A percentile compares a stretch with the other conserved stretches of the same genome.
These are phyloP conservation scores for Hyphodiscus sp. DNA, from an alignment of 2,329 filamentous ascomycete species.

Conservation along the genomic window DNA sequence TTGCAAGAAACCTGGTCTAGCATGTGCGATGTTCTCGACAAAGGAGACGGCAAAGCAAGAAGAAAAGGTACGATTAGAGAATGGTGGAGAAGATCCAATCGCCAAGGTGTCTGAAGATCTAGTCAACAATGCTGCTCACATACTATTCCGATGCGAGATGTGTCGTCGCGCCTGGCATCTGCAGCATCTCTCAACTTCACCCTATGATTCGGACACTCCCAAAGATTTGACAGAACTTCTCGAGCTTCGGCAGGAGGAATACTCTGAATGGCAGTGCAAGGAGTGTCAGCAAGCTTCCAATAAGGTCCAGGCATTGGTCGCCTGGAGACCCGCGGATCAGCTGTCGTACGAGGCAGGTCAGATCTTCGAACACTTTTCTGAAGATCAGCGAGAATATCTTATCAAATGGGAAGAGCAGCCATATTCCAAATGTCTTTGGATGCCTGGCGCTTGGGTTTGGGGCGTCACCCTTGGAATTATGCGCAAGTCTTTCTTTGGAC, in stretches of 20 bases:
- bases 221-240: slow-evolving; percentile 44
- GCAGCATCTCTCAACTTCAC: slow-evolving; percentile 61
- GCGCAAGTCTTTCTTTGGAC: slow-evolving; percentile 71
- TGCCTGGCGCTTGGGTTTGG: slow-evolving; percentile 83
- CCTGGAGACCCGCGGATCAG: slow-evolving; percentile 71
- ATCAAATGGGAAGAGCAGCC: slow-evolving; percentile 80
- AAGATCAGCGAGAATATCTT: slow-evolving; percentile 85
- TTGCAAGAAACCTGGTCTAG: slow-evolving; percentile 58
- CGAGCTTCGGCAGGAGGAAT: slow-evolving; percentile 62
- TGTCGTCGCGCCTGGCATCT: slow-evolving; percentile 81
- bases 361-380: slow-evolving; percentile 49
- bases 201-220: slow-evolving; percentile 29
- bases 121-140: slow-evolving; percentile 67
- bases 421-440: slow-evolving; percentile 79
- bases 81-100: slow-evolving; percentile 71
- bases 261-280: slow-evolving; percentile 72
- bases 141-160: slow-evolving; percentile 74
- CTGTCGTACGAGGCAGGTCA: slow-evolving; percentile 47
- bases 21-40: slow-evolving; percentile 69
- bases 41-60: slow-evolving; percentile 73
- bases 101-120: slow-evolving; percentile 53
- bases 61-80: slow-evolving; percentile 73
- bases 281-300: slow-evolving; percentile 60
- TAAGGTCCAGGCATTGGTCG: slow-evolving; percentile 73
- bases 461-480: slow-evolving; percentile 57